Evolutionary conservation across 352 stramenopile species (phyloP).

Genomic region (Phytophthora citricola): DNA sequence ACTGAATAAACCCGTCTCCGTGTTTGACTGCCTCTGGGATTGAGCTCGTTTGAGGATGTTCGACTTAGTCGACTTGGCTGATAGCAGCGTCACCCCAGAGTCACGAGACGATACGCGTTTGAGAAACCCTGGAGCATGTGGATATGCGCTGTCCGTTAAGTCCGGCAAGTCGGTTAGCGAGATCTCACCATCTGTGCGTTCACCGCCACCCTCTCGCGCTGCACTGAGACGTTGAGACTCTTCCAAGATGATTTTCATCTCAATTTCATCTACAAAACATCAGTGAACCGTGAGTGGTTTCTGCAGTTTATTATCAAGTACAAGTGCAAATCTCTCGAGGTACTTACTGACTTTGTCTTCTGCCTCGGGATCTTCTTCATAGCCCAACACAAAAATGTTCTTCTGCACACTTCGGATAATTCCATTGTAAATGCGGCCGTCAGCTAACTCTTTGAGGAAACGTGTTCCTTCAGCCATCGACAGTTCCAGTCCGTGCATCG

Average conservation of each 20-base stretch:
- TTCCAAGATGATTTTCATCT: constrained; percentile 82
- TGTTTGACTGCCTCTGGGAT: constrained; percentile 38
- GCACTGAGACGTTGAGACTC: constrained; percentile 60
- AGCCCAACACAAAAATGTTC: constrained; percentile 61
- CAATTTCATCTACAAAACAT: constrained; percentile 58
- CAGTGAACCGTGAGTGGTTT: neutral
- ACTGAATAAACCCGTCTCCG: constrained; percentile 14
- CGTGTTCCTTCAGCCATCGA: constrained; percentile 60
- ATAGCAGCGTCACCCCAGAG: constrained; percentile 11
- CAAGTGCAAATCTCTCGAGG: neutral
- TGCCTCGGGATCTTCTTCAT: constrained; percentile 64
- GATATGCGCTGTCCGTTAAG: constrained; percentile 30
- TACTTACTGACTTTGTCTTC: constrained; percentile 76
- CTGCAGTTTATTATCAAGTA: neutral
- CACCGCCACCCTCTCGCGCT: constrained; percentile 35
- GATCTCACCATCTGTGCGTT: constrained; percentile 52
- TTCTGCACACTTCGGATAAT: constrained; percentile 54
- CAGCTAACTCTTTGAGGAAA: constrained; percentile 78
- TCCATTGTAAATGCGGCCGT: constrained; percentile 72
- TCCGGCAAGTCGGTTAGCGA: constrained; percentile 64
- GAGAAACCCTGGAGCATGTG: constrained; percentile 27
- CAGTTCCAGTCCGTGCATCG: constrained; percentile 16
- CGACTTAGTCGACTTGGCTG: constrained; percentile 19
- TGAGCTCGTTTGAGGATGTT: constrained; percentile 44
- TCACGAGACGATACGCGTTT: constrained; percentile 55